phyloP scores from a whole-genome alignment of 2,329 filamentous ascomycete genomes.

The Balansia obtecta region DNA sequence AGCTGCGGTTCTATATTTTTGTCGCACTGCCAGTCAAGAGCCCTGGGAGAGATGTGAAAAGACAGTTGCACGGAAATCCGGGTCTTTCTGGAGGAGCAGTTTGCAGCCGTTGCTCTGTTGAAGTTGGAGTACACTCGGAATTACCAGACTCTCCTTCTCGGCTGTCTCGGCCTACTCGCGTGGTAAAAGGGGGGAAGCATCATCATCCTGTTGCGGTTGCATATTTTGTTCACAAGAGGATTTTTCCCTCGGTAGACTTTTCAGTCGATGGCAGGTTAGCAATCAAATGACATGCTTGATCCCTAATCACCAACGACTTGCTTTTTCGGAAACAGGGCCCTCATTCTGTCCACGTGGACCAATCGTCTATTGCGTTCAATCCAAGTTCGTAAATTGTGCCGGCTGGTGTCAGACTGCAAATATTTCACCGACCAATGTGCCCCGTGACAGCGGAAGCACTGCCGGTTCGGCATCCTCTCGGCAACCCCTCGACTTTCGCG shows the following conservation, averaged over 20 bases:
- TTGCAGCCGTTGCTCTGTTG: slow-evolving; percentile 14
- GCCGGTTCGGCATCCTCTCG: not conserved
- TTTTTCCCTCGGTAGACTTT: too few relatives aligned
- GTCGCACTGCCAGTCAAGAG: slow-evolving; percentile 8
- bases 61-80: not conserved
- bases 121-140: slow-evolving; percentile 12
- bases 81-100: slow-evolving; percentile 11
- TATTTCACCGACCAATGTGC: not conserved
- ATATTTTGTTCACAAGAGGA: too few relatives aligned
- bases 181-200: slow-evolving; percentile 8
- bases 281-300: too few relatives aligned
- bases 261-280: too few relatives aligned
- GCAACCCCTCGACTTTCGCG: not conserved
- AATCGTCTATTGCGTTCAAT: too few relatives aligned
- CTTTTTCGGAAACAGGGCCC: too few relatives aligned
- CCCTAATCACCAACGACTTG: too few relatives aligned
- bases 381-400: too few relatives aligned
- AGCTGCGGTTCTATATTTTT: slow-evolving; percentile 11
- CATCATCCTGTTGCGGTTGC: too few relatives aligned
- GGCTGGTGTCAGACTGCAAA: too few relatives aligned
- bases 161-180: slow-evolving; percentile 10
- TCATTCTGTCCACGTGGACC: too few relatives aligned
- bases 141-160: slow-evolving; percentile 8
- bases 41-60: slow-evolving; percentile 6
- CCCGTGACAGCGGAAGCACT: not conserved